A percentile compares a stretch with the other conserved stretches of the same genome.
phyloP scores from a whole-genome alignment of 2,329 filamentous ascomycete species.

The Cercospora sp. region DNA sequence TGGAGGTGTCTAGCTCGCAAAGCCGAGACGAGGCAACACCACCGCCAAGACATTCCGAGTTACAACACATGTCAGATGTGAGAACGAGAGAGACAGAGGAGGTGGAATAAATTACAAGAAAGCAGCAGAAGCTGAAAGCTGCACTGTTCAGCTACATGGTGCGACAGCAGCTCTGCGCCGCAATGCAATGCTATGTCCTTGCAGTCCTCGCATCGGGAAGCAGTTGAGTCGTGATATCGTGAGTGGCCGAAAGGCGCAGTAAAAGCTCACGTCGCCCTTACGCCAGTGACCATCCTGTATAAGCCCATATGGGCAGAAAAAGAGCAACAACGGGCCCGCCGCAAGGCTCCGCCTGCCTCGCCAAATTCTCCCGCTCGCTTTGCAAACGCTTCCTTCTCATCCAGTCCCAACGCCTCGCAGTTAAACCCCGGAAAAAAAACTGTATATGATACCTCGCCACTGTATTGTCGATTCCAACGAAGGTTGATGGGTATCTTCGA shows the following conservation, averaged over 20 bases:
- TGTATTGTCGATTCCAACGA: slow-evolving; percentile 15
- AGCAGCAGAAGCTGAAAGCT: slow-evolving; percentile 7
- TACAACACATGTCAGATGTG: neutral
- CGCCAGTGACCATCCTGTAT: slow-evolving; percentile 7
- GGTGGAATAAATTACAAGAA: neutral
- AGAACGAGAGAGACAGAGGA: neutral
- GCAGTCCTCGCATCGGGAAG: neutral
- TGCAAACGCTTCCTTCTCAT: slow-evolving; percentile 6
- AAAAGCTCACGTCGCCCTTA: neutral
- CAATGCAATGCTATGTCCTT: slow-evolving; percentile 11
- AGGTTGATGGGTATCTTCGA: slow-evolving; percentile 20
- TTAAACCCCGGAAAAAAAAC: slow-evolving; percentile 3
- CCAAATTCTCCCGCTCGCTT: slow-evolving; percentile 1
- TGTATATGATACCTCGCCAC: slow-evolving; percentile 17
- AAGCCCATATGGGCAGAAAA: slow-evolving; percentile 7
- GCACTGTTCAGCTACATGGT: neutral
- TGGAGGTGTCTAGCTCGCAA: neutral
- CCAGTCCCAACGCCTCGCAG: slow-evolving; percentile 14
- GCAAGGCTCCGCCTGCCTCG: slow-evolving; percentile 5
- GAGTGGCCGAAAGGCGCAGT: neutral
- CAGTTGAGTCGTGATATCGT: slow-evolving; percentile 16
- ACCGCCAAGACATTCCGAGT: neutral
- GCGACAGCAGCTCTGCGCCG: slow-evolving; percentile 5
- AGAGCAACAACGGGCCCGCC: slow-evolving; percentile 9
- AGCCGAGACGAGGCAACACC: neutral